Percentiles rank a stretch among this genome's conserved stretches.
These are phyloP conservation scores for Fulvia fulva DNA, from an alignment of 2,329 filamentous ascomycete species.

Conservation along the genomic window DNA sequence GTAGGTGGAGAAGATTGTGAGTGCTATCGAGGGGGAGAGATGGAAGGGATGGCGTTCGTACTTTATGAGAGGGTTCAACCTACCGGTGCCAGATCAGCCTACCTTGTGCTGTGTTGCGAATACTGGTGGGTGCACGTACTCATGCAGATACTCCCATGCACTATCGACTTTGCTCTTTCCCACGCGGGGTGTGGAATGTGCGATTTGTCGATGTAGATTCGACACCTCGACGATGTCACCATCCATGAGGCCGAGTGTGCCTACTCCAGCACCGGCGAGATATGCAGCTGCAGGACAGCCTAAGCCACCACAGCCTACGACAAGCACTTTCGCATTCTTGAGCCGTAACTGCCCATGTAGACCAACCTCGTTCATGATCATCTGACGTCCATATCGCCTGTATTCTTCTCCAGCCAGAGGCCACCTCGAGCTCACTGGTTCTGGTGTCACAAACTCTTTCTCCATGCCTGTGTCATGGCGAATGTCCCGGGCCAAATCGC, in stretches of 20 bases:
- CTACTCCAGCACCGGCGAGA: constrained; percentile 82
- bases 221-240: constrained; percentile 83
- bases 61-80: constrained; percentile 65
- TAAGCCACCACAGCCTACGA: constrained; percentile 84
- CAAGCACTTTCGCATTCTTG: constrained; percentile 65
- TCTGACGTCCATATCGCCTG: constrained; percentile 80
- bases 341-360: constrained; percentile 73
- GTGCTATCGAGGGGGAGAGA: constrained; percentile 65
- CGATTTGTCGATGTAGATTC: constrained; percentile 88
- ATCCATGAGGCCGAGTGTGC: constrained; percentile 78
- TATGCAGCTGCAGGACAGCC: constrained; percentile 93
- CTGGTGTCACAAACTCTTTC: constrained; percentile 16
- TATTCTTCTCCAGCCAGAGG: constrained; percentile 72
- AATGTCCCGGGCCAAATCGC: constrained; percentile 18
- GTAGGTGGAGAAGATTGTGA: constrained; percentile 63
- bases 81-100: constrained; percentile 12
- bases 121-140: constrained; percentile 37
- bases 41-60: constrained; percentile 62
- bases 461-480: constrained; percentile 20
- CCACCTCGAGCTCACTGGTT: constrained; percentile 48
- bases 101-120: not conserved
- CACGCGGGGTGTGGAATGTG: constrained; percentile 68
- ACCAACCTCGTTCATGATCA: constrained; percentile 81
- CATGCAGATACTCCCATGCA: constrained; percentile 43
- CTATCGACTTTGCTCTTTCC: constrained; percentile 79